Percentiles rank a stretch among this genome's conserved stretches.
Evolutionary conservation across 495 filamentous ascomycete species (phyloP).

Genomic region (Eremomyces bilateralis): DNA sequence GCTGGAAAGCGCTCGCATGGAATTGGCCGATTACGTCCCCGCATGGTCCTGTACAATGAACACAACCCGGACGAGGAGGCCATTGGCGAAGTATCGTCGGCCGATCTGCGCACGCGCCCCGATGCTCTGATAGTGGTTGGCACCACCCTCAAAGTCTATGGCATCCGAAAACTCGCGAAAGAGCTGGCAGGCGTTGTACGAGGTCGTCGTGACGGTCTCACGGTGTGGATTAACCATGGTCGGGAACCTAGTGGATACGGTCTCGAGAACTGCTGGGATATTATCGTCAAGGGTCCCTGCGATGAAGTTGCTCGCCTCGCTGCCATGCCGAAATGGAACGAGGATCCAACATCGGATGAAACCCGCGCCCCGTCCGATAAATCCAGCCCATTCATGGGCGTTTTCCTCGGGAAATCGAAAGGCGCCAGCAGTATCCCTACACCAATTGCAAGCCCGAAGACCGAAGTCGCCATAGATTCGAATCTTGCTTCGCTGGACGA

Average conservation of each 20-base stretch:
- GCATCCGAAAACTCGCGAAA: conserved; percentile 67
- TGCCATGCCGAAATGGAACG: conserved; percentile 56
- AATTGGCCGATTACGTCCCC: conserved; percentile 69
- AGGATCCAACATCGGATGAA: too few species aligned
- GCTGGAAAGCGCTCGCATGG: conserved; percentile 85
- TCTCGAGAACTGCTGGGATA: conserved; percentile 82
- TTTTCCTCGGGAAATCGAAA: too few species aligned
- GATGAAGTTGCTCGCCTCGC: conserved; percentile 67
- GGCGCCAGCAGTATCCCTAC: too few species aligned
- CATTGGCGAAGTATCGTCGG: conserved; percentile 69
- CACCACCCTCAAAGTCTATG: conserved; percentile 85
- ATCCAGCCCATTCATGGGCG: too few species aligned
- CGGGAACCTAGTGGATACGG: conserved; percentile 60
- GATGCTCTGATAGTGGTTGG: conserved; percentile 89
- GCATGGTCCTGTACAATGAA: conserved; percentile 95
- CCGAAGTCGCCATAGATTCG: too few species aligned
- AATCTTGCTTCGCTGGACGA: too few species aligned
- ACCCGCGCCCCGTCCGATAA: too few species aligned
- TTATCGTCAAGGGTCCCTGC: conserved; percentile 68
- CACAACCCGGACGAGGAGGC: conserved; percentile 90
- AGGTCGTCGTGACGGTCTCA: conserved; percentile 63
- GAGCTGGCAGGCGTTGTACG: conserved; percentile 72
- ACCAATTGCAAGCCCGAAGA: too few species aligned
- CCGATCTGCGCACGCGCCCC: conserved; percentile 64
- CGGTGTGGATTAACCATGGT: conserved; percentile 87